phyloP scores from a whole-genome alignment of 2,329 filamentous ascomycete species.

The Chaetomium sp. region DNA sequence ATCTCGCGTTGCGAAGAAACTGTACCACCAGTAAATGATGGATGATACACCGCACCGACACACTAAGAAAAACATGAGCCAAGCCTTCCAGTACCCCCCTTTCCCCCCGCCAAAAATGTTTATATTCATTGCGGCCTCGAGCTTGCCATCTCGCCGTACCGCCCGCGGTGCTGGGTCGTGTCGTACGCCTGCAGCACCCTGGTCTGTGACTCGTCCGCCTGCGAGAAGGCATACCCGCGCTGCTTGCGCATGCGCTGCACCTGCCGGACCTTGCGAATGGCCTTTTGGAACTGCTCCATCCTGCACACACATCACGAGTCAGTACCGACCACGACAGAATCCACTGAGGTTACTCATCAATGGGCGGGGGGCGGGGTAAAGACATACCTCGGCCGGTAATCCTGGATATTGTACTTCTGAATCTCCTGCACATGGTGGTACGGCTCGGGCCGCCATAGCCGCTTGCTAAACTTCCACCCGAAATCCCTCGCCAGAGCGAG shows the following conservation, averaged over 20 bases:
- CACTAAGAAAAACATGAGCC: neutral
- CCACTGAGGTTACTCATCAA: slow-evolving; percentile 16
- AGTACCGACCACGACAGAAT: slow-evolving; percentile 13
- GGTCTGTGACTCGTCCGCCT: slow-evolving; percentile 95
- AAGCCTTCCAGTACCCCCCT: neutral
- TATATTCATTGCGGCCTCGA: slow-evolving; percentile 32
- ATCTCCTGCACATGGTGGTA: slow-evolving; percentile 99
- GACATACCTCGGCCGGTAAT: slow-evolving; percentile 87
- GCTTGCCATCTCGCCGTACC: slow-evolving; percentile 89
- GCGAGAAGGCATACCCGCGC: slow-evolving; percentile 95
- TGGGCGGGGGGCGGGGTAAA: slow-evolving; percentile 3
- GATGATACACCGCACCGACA: neutral
- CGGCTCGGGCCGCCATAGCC: slow-evolving; percentile 94
- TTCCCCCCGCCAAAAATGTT: neutral
- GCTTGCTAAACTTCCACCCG: slow-evolving; percentile 94
- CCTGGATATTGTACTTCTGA: slow-evolving; percentile 99
- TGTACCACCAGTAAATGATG: neutral
- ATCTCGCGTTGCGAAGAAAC: neutral
- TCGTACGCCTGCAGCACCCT: slow-evolving; percentile 96
- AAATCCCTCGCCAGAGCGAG: slow-evolving; percentile 87
- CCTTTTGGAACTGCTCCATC: slow-evolving; percentile 99
- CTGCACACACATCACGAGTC: slow-evolving; percentile 46
- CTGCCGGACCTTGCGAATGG: slow-evolving; percentile 95
- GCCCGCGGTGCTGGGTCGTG: slow-evolving; percentile 86
- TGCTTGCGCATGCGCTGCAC: slow-evolving; percentile 99